Base-by-base conservation (phyloP, 208 protist species). In the Crithidia mellificae region DNA sequence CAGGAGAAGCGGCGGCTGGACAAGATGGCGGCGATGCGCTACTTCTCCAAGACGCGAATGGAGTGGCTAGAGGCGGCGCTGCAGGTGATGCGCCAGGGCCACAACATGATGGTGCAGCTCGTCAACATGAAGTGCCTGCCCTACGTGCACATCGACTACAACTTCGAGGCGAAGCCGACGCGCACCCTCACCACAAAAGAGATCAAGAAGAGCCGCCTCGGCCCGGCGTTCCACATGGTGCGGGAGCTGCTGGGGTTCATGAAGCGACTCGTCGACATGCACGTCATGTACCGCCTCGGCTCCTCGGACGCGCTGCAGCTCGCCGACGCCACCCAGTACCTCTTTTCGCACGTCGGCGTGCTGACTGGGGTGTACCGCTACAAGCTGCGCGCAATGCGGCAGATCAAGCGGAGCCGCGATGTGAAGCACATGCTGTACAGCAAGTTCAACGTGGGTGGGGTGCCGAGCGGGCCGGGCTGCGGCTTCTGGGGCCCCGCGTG, bases 121-220 rank as follows among this genome's bases (percentile, higher is more conserved):
- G 99, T 99, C 81, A 99, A 99, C 80, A 90, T 99, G 72, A 99
- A 99, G 90, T 99, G 98, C 71, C 78, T 99, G 32, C 99, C 99
- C 63, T 99, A 99, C 81, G 90, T 99, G 20, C 99, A 99, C 84
- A 95, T 99, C 44, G 99, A 99, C 85, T 99, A 99, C 93, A 99
- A 99, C 89, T 99, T 99, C 91, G 99, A 99, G 80, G 90, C 99
- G 30, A 99, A 99, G 80, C 99, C 99, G 17, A 98, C 99, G 17
- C 99, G 99, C 71, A 99, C 99, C 19, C 89, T 99, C 20, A 99
- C 99, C 17, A 99, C 99, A 6, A 99, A 99, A 85, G 99, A 99
- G 76, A 94, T 99, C 53, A 99, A 99, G 78, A 99, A 99, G 79
- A 99, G 96, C 46, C 96, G 99, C 36, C 99, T 99, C 63, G 99